Conservation (phyloP, 192 early-diverging fungal genomes). For the Podila epigama region DNA sequence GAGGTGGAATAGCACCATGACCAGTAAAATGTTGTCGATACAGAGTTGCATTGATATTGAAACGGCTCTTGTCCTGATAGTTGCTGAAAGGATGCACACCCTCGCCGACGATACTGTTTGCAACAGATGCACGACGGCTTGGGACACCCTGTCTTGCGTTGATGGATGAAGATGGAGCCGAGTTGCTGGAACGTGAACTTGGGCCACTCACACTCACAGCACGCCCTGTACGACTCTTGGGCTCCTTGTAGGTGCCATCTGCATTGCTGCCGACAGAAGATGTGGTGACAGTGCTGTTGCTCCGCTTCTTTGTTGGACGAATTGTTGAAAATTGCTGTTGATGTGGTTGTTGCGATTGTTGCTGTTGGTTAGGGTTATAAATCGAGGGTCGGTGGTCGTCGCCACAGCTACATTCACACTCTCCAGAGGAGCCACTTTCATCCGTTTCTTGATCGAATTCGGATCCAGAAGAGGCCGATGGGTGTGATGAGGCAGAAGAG, state of each 20-base stretch:
- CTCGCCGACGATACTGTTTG: constrained; percentile 26
- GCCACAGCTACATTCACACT: constrained; percentile 24
- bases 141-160: too few relatives aligned
- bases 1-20: background rate
- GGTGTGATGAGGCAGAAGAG: background rate
- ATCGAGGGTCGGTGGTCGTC: background rate
- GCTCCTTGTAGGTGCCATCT: background rate
- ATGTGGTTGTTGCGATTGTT: background rate
- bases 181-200: background rate
- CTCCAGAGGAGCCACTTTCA: constrained; percentile 22
- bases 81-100: constrained; percentile 3
- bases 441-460: constrained; percentile 14
- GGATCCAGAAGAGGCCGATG: background rate
- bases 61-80: background rate
- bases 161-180: background rate
- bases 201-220: constrained; percentile 4
- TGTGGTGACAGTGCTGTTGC: constrained; percentile 13
- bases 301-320: constrained; percentile 19
- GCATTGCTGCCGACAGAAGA: constrained; percentile 7
- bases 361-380: background rate
- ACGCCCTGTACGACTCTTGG: constrained; percentile 5
- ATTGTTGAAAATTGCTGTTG: background rate
- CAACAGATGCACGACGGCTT: constrained; percentile 10
- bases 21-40: constrained; percentile 48
- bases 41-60: constrained; percentile 1